Evolutionary conservation across 2,329 filamentous ascomycete species (phyloP), one percentile per base, ranked within the genome.

Genomic region (Colletotrichum truncatum): DNA sequence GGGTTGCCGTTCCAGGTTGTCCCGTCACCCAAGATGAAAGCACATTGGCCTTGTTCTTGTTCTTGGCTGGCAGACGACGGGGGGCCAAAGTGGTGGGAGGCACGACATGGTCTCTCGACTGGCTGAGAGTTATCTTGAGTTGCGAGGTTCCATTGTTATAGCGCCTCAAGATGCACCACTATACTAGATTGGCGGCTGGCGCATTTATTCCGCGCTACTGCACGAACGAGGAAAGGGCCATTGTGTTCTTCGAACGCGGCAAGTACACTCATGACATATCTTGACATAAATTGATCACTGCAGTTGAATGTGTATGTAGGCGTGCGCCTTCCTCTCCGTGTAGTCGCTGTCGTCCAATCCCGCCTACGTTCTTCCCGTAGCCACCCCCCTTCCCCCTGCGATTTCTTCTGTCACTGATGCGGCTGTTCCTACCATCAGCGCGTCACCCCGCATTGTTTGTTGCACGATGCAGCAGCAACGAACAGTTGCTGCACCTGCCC

Each of bases 361-460:
- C 38, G 38, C 21, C 38, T 41, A n/a, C 16, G n/a, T 16, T 41
- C 34, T 41, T 18, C 38, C 38, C 16, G 38, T 3, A 12, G 14
- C 23, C n/a, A 58, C 21, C 41, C n/a, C 46, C 34, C 34, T 36
- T 23, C 10, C 39, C 18, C n/a, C 21, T n/a, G n/a, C n/a, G n/a
- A 14, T n/a, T 36, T 36, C n/a, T n/a, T 18, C 38, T 34, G 14
- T 18, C 10, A 41, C 8, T n/a, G 18, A 11, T 32, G 53, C 21
- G n/a, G 23, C 45, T 58, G 34, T 41, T 59, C n/a, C n/a, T n/a
- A n/a, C n/a, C n/a, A n/a, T n/a, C n/a, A n/a, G n/a, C n/a, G n/a
- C n/a, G 25, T 64, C 48, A 53, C 61, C 61, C 61, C 61, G 61
- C 56, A 64, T 48, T 61, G 25, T 52, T 41, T 6, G 46, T 59